Base-by-base conservation (phyloP, 805 yeast species). In the Saccharomycopsis sp. region DNA sequence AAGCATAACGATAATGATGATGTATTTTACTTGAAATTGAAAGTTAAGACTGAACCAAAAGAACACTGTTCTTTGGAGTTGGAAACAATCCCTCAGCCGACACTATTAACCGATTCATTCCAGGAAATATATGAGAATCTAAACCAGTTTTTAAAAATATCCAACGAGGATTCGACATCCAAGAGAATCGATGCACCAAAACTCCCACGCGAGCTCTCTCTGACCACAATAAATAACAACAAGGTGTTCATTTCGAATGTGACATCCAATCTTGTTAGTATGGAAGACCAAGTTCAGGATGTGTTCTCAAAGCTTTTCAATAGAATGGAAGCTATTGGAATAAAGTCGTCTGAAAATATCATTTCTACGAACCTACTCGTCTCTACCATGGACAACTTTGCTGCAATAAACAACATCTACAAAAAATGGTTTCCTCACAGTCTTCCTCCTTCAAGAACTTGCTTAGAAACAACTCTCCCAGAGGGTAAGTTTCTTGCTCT, bases 361-460 rank as follows among this genome's bases (percentile, higher is more conserved):
- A 2, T 55, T 7, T 54, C 59, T n/a, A 23, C 44, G 2, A 80
- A 87, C 0, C 70, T 92, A 3, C 67, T 87, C 2, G 73, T 93
- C 1, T 64, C 76, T 1, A 79, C 85, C 55, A 92, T 94, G 93
- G 54, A 70, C 0, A 69, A 80, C 54, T 94, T 94, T 69, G 74
- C 72, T 0, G 68, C 64, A 8, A 79, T 92, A 12, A 94, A 94
- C 67, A 55, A 67, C 1, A 74, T 83, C 0, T 94, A 94, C 69
- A 74, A 74, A 23, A 60, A 69, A 1, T 78, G 74, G 60, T 92
- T 91, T 69, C 68, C 70, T 2, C 67, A 76, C 1, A 83, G 86
- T 2, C 75, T 82, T 42, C 98, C 98, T 0, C 98, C 99, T 0
- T 84, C 97, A 0, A 78, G 99, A 62, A 83, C 89, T 0, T 92